phyloP scores from a whole-genome alignment of 2,329 filamentous ascomycete genomes.

The Cladophialophora yegresii region DNA sequence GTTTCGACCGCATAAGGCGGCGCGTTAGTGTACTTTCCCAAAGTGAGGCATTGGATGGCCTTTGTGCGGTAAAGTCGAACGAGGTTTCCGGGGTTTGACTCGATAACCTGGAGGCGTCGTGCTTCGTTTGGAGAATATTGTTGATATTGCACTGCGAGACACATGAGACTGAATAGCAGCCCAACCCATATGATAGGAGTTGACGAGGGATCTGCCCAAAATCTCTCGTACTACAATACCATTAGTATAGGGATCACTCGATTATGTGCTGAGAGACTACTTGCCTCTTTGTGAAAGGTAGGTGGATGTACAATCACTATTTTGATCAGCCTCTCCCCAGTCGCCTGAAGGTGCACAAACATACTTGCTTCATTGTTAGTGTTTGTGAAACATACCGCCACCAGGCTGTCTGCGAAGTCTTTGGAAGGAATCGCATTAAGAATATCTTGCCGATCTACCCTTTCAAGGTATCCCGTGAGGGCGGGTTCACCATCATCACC shows the following conservation, averaged over 20 bases:
- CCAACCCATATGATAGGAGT: constrained; percentile 55
- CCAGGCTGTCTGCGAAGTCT: constrained; percentile 19
- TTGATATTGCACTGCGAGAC: constrained; percentile 27
- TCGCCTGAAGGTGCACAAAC: constrained; percentile 4
- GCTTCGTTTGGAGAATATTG: constrained; percentile 21
- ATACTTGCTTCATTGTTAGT: constrained; percentile 25
- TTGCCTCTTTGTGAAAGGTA: constrained; percentile 32
- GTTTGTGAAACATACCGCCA: constrained; percentile 36
- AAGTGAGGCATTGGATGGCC: constrained; percentile 57
- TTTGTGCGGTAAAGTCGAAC: constrained; percentile 39
- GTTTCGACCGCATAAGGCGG: constrained; percentile 35
- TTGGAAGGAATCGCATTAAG: constrained; percentile 19
- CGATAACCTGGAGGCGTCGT: constrained; percentile 11
- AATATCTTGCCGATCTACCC: constrained; percentile 12
- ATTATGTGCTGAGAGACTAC: constrained; percentile 2
- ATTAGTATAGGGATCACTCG: background rate
- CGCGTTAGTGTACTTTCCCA: constrained; percentile 44
- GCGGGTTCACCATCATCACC: background rate
- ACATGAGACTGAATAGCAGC: constrained; percentile 55
- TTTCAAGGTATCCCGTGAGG: constrained; percentile 6
- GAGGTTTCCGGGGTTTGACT: constrained; percentile 24
- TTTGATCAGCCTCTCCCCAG: background rate
- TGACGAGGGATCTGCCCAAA: constrained; percentile 54
- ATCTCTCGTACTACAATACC: constrained; percentile 53
- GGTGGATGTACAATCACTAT: constrained; percentile 29